These are phyloP conservation scores for Claviceps quebecensis DNA, from an alignment of 2,329 filamentous ascomycete genomes.

Conservation along the genomic window DNA sequence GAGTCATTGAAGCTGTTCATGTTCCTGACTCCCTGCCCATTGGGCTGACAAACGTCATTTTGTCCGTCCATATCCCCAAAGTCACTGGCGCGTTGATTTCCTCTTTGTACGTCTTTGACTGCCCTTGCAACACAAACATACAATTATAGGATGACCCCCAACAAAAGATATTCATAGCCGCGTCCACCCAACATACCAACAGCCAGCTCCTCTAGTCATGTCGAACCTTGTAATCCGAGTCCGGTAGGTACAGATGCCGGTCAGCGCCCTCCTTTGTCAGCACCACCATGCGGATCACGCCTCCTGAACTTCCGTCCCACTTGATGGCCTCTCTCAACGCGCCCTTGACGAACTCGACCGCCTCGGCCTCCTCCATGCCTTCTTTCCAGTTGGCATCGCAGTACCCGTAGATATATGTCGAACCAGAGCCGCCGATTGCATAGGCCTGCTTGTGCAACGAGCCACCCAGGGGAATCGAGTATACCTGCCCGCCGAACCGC, in stretches of 20 bases:
- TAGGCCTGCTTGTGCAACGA: constrained; percentile 97
- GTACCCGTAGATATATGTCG: constrained; percentile 98
- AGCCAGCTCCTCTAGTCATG: constrained; percentile 37
- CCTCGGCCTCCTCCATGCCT: constrained; percentile 83
- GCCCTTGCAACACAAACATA: not conserved
- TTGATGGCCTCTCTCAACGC: constrained; percentile 91
- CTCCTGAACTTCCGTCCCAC: constrained; percentile 97
- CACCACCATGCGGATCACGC: constrained; percentile 96
- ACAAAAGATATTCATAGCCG: not conserved
- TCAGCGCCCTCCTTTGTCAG: constrained; percentile 80
- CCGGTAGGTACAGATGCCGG: constrained; percentile 88
- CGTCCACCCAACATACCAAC: constrained; percentile 6
- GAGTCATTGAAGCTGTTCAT: too few relatives aligned
- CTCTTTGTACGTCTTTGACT: not conserved
- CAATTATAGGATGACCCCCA: not conserved
- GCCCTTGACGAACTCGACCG: constrained; percentile 83
- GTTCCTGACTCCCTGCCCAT: too few relatives aligned
- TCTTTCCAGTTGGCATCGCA: constrained; percentile 95
- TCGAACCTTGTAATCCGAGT: constrained; percentile 69
- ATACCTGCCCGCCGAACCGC: constrained; percentile 90
- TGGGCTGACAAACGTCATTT: too few relatives aligned
- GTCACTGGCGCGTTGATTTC: not conserved
- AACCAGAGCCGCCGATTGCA: constrained; percentile 89
- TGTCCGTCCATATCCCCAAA: too few relatives aligned
- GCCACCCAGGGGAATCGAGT: constrained; percentile 89